A percentile compares a stretch with the other conserved stretches of the same genome.
Conservation (phyloP, 345 rosid genomes). For the Schrenkiella parvula region DNA sequence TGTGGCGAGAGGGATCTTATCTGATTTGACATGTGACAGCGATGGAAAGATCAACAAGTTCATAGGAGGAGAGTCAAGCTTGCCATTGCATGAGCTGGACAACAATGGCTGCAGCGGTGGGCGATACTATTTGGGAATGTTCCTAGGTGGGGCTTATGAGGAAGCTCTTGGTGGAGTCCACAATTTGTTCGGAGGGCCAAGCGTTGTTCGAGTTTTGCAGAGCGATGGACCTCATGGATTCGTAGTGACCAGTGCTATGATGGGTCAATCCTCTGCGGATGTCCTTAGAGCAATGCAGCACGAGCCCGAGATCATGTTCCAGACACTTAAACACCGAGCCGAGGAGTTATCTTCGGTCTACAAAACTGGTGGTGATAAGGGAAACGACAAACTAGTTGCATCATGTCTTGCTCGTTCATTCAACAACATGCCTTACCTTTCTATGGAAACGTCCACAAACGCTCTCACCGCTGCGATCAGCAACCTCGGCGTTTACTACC, state of each 20-base stretch:
- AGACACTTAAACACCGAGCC: conserved; percentile 86
- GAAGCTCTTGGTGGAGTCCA: conserved; percentile 96
- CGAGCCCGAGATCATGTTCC: conserved; percentile 91
- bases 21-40: conserved; percentile 87
- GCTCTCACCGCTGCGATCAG: conserved; percentile 54
- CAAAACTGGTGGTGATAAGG: conserved; percentile 29
- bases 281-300: conserved; percentile 92
- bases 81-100: conserved; percentile 75
- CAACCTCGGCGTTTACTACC: conserved; percentile 51
- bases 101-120: conserved; percentile 32
- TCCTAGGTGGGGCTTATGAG: conserved; percentile 93
- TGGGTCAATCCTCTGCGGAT: conserved; percentile 72
- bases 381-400: conserved; percentile 41
- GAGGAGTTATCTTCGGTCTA: conserved; percentile 40
- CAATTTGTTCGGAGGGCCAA: conserved; percentile 93
- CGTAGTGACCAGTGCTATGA: conserved; percentile 65
- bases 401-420: conserved; percentile 59
- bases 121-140: conserved; percentile 83
- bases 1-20: conserved; percentile 59
- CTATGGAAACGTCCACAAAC: conserved; percentile 42
- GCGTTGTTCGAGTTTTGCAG: conserved; percentile 77
- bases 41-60: conserved; percentile 87
- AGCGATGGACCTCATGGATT: conserved; percentile 87
- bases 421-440: conserved; percentile 88
- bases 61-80: conserved; percentile 77